These are phyloP conservation scores for Lodderomyces margitis DNA, from an alignment of 1,139 yeast species.

Conservation along the genomic window DNA sequence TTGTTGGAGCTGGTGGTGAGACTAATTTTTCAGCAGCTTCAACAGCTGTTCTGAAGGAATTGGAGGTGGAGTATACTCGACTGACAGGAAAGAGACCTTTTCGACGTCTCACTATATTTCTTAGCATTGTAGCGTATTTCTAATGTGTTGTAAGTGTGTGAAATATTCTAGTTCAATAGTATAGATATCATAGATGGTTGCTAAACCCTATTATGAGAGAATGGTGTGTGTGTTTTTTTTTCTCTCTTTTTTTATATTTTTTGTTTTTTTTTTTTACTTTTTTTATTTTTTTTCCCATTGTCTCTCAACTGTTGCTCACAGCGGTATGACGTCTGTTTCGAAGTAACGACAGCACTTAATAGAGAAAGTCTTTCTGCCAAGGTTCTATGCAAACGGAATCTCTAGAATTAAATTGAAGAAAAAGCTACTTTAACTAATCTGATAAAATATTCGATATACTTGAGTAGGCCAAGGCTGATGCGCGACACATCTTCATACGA, in stretches of 20 bases:
- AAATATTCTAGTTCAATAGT: neutral
- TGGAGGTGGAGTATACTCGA: neutral
- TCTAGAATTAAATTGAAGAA: too few relatives aligned
- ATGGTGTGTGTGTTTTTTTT: neutral
- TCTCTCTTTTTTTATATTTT: neutral
- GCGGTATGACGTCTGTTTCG: too few relatives aligned
- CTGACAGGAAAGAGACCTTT: neutral
- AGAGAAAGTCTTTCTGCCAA: too few relatives aligned
- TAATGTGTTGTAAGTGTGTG: neutral
- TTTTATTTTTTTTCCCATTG: too few relatives aligned
- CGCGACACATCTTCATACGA: neutral
- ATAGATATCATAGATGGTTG: neutral
- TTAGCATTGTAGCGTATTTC: neutral
- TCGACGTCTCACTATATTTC: conserved; percentile 1
- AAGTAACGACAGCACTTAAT: too few relatives aligned
- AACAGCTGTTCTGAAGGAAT: conserved; percentile 54
- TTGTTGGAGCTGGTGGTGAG: conserved; percentile 54
- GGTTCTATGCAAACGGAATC: too few relatives aligned
- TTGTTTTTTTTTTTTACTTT: neutral
- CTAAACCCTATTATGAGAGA: too few relatives aligned
- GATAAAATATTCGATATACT: neutral
- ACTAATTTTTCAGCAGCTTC: conserved; percentile 79
- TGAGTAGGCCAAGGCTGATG: too few relatives aligned
- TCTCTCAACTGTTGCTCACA: too few relatives aligned
- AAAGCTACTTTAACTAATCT: too few relatives aligned